A percentile compares a stretch with the other conserved stretches of the same genome.
phyloP scores from a whole-genome alignment of 2,329 filamentous ascomycete genomes.

The Ceratocystis diversiconidia region DNA sequence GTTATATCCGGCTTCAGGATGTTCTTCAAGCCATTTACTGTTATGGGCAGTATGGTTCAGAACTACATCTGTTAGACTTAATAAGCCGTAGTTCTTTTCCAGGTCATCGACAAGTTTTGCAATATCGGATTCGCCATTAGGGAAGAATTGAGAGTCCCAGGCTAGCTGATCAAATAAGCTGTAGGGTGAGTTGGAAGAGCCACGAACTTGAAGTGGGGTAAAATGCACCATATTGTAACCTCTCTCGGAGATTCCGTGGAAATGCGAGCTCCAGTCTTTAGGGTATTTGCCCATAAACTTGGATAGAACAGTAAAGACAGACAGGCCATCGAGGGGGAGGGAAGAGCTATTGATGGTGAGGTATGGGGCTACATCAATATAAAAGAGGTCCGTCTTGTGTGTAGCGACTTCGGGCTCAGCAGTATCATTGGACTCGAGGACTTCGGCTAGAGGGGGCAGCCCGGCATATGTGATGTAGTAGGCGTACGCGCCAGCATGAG shows the following conservation, averaged over 20 bases:
- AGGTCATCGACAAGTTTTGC: slow-evolving; percentile 62
- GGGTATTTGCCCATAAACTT: slow-evolving; percentile 97
- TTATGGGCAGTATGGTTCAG: slow-evolving; percentile 97
- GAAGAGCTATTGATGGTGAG: slow-evolving; percentile 59
- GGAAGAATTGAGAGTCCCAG: slow-evolving; percentile 74
- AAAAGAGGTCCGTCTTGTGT: slow-evolving; percentile 64
- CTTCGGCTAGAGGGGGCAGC: slow-evolving; percentile 59
- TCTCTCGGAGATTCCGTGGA: slow-evolving; percentile 73
- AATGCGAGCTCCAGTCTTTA: slow-evolving; percentile 75
- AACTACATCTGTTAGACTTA: slow-evolving; percentile 89
- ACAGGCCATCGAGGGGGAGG: slow-evolving; percentile 73
- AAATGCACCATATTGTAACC: slow-evolving; percentile 99
- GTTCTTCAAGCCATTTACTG: slow-evolving; percentile 82
- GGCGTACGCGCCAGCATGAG: slow-evolving; percentile 72
- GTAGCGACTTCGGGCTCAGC: slow-evolving; percentile 12
- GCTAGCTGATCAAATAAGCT: slow-evolving; percentile 84
- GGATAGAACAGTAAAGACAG: slow-evolving; percentile 84
- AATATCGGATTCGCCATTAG: slow-evolving; percentile 71
- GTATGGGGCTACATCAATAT: slow-evolving; percentile 82
- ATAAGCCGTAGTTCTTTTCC: slow-evolving; percentile 68
- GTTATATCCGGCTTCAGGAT: slow-evolving; percentile 94
- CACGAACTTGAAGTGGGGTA: slow-evolving; percentile 79
- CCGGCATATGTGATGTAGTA: slow-evolving; percentile 90
- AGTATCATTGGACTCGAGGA: slow-evolving; percentile 27
- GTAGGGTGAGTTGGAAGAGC: slow-evolving; percentile 88